Base-by-base conservation (phyloP, 1,284 basidiomycete genomes). In the Tausonia pullulans region DNA sequence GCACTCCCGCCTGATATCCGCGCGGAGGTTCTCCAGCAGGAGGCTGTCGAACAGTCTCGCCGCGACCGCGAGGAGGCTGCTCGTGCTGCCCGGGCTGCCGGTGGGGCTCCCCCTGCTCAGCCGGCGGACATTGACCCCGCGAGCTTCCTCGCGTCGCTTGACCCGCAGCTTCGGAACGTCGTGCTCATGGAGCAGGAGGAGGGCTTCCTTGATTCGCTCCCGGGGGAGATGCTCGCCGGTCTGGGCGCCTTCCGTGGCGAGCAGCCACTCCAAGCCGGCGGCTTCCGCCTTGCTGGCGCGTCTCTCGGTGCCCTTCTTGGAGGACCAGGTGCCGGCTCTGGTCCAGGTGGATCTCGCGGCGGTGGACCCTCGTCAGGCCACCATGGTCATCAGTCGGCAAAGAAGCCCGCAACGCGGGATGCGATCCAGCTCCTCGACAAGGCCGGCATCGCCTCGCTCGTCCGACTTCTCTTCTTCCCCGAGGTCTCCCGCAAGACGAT, bases 401-500 rank as follows among this genome's bases (percentile, higher is more conserved):
- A 67, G 59, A 69, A 67, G 60, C 61, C 80, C 39, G 76, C 78
- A 9, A 80, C 82, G 55, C 86, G 89, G 55, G 95, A 99, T 70
- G 90, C 94, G 2, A 90, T 98, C 43, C 91, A 94, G 72, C 82
- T 99, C 3, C 82, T 99, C 49, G 96, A 99, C 75, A 95, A 91
- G 73, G 77, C 84, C 16, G 91, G 93, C 5, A 84, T 98, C 58
- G 89, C 94, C 1, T 86, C 90, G 39, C 84, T 98, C 6, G 85
- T 98, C 46, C 87, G 95, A 46, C 82, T 98, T 7, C 83, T 99
- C 27, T 98, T 98, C 82, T 97, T 94, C 82, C 96, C 95, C 5
- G 89, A 97, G 70, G 86, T 93, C 52, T 80, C 91, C 67, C 86
- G 86, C 76, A 90, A 92, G 78, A 87, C 84, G 51, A 79, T 88